Evolutionary conservation across 129 eudicot genomes (phyloP), one percentile per base, ranked within the genome.

Genomic region (Heracleum sosnowskyi): DNA sequence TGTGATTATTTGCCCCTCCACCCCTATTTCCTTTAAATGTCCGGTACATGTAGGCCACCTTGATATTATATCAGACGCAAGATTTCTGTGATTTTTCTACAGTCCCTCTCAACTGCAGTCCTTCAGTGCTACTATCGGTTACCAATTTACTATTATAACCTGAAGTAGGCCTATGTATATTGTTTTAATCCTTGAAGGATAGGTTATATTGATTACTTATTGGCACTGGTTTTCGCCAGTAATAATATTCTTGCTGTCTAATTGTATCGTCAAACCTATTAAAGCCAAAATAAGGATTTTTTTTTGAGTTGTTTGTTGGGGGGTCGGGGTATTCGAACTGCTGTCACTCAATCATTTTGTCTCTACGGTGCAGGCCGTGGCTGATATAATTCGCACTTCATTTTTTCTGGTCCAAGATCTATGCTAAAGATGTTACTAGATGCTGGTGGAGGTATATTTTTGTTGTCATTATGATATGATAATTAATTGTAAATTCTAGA

Each of bases 361-460:
- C 53, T 35, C 36, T 17, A 40, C 35, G 62, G 76, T 64, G 68
- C 83, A 94, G 98, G 97, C 98, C 55, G 98, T 94, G 80, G 98
- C 97, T 76, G 98, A 95, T 77, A 88, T 95, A 29, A 90, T 95
- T 66, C 93, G 97, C 75, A 91, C 97, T 29, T 91, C 98, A 20
- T 84, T 95, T n/a, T n/a, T n/a, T n/a, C n/a, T 90, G 98, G 97
- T 77, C 98, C 98, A 72, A 87, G 98, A 83, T 95, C 98, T 63
- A 95, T 95, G 98, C 60, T 95, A 77, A 95, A 95, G 89, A 95
- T 95, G 98, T 86, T 91, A 71, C 92, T 95, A 35, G 98, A 95
- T 81, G 96, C 98, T 83, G 71, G 85, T 71, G 96, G 98, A 90
- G 98, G 98, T 91, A 63, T 29, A 75, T 60, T 22, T 41, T 85